phyloP scores from a whole-genome alignment of 208 protist genomes.

The Phytomonas sp. region DNA sequence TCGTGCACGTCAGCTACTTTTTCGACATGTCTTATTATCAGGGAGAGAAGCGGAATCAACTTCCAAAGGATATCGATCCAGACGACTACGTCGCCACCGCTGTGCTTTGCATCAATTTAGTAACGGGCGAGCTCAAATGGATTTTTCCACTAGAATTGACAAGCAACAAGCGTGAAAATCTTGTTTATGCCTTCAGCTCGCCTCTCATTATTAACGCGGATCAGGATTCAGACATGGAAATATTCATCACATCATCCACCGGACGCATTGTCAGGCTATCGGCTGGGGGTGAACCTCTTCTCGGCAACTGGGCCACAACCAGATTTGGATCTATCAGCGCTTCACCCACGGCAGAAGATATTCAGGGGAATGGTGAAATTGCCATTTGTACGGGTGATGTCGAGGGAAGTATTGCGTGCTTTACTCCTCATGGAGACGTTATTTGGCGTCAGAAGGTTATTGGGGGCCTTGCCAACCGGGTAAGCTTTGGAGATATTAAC shows the following conservation, averaged over 20 bases:
- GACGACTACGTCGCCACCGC: slow-evolving; percentile 85
- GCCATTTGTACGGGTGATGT: slow-evolving; percentile 85
- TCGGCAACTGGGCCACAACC: slow-evolving; percentile 1
- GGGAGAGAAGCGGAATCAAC: neutral
- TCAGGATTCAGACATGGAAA: slow-evolving; percentile 38
- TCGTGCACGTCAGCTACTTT: slow-evolving; percentile 89
- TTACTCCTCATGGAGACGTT: slow-evolving; percentile 41
- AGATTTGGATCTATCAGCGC: slow-evolving; percentile 63
- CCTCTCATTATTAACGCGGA: slow-evolving; percentile 78
- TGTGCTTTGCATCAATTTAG: slow-evolving; percentile 76
- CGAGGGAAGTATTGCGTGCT: slow-evolving; percentile 83
- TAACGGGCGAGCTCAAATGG: slow-evolving; percentile 82
- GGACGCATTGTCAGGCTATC: slow-evolving; percentile 74
- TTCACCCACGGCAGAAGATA: slow-evolving; percentile 64
- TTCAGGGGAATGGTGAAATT: slow-evolving; percentile 72
- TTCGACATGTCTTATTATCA: slow-evolving; percentile 40
- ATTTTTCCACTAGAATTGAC: slow-evolving; percentile 74
- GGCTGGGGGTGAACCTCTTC: slow-evolving; percentile 27
- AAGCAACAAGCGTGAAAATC: slow-evolving; percentile 30
- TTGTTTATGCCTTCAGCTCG: slow-evolving; percentile 63
- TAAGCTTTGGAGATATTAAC: slow-evolving; percentile 87
- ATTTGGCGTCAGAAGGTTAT: slow-evolving; percentile 63
- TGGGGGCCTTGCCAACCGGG: slow-evolving; percentile 46
- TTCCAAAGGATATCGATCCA: slow-evolving; percentile 31
- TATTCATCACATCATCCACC: slow-evolving; percentile 66